Evolutionary conservation across 1,139 yeast species (phyloP).

Genomic region (Saccharomyces hybrid): DNA sequence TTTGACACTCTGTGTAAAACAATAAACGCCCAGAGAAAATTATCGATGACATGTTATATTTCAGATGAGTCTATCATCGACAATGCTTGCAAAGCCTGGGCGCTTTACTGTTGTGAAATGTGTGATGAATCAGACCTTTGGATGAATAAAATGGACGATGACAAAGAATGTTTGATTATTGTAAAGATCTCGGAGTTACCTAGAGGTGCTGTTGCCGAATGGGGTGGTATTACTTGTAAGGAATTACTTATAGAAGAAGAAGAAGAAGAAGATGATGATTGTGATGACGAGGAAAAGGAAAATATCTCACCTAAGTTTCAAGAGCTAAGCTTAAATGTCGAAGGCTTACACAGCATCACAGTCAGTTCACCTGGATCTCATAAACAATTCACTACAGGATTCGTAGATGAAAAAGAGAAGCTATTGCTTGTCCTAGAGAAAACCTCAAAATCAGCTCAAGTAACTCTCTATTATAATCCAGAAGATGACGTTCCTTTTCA

Average conservation of each 20-base stretch:
- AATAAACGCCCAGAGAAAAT: constrained; percentile 40
- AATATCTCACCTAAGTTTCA: background rate
- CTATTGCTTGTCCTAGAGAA: constrained; percentile 2
- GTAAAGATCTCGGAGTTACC: constrained; percentile 63
- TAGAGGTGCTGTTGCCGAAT: constrained; percentile 62
- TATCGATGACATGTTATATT: constrained; percentile 50
- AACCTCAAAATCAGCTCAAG: background rate
- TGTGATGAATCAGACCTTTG: constrained; percentile 21
- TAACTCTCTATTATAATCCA: background rate
- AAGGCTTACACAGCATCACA: background rate
- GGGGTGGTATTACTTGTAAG: constrained; percentile 58
- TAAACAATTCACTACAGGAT: constrained; percentile 14
- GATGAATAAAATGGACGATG: constrained; percentile 24
- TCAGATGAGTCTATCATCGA: constrained; percentile 33
- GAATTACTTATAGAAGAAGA: constrained; percentile 25
- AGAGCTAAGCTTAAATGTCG: background rate
- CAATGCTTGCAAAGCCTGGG: constrained; percentile 38
- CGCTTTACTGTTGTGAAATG: constrained; percentile 22
- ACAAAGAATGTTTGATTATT: constrained; percentile 37
- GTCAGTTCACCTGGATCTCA: background rate
- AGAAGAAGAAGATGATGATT: constrained; percentile 28
- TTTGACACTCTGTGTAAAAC: constrained; percentile 54
- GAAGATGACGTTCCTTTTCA: constrained; percentile 2
- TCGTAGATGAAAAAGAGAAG: constrained; percentile 8
- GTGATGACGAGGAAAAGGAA: constrained; percentile 34